Evolutionary conservation across 179 eudicot species (phyloP), one percentile per base, ranked within the genome.

Genomic region (Nepenthes alata): DNA sequence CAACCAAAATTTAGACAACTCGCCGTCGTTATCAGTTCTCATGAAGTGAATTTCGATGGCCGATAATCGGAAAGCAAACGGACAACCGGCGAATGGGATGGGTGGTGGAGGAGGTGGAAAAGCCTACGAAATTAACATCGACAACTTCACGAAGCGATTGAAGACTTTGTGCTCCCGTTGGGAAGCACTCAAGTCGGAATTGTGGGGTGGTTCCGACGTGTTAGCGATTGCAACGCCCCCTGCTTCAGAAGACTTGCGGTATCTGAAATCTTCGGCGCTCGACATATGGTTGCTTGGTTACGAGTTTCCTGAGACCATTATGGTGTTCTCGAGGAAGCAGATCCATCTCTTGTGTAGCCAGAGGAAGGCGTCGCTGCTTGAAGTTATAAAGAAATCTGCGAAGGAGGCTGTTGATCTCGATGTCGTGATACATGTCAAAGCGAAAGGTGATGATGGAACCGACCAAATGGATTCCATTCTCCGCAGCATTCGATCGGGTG

Each of bases 271-370:
- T 1, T 93, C 97, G 3, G 90, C 97, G 55, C 63, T 93, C 4
- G 85, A 83, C 14, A 74, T 93, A 1, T 93, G 98, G 97, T 63
- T 93, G 45, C 61, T 93, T 55, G 98, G 97, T 4, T 93, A 93
- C 15, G 98, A 89, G 64, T 93, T 93, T 57, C 94, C 97, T 0
- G 97, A 93, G 37, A 93, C 97, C 1, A 79, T 93, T 2, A 89
- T 93, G 93, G 80, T 87, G 1, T 89, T 93, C 60, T 72, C 77
- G 47, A 68, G 63, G 53, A 93, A 82, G 66, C 85, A 89, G 58
- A 89, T 93, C 56, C 97, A 89, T 81, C 89, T 93, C 63, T 69
- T 93, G 25, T 85, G 95, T 66, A 81, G 86, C 67, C 87, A 70
- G 74, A 93, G 87, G 74, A 93, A 89, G 70, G 88, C 82, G 15